Percentiles rank a stretch among this genome's conserved stretches.
Conservation (phyloP, 163 green algal genomes). For the Prototheca wickerhamii region DNA sequence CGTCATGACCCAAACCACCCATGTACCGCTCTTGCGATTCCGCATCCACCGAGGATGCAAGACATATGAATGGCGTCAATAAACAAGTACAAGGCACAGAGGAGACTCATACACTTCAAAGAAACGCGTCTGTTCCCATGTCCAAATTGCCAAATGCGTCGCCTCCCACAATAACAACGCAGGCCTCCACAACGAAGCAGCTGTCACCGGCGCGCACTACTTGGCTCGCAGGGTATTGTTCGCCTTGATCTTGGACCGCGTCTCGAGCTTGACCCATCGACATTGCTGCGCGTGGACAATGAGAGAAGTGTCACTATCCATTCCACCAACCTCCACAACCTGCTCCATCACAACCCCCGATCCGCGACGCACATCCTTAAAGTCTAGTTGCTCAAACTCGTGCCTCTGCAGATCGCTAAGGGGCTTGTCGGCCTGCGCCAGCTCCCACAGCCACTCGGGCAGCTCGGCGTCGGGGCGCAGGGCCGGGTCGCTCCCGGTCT, state of each 20-base stretch:
- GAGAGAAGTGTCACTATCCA: background rate
- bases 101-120: too few relatives aligned
- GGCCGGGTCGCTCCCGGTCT: constrained; percentile 23
- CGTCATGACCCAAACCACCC: too few relatives aligned
- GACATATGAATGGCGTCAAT: too few relatives aligned
- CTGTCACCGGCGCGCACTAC: background rate
- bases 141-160: too few relatives aligned
- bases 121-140: too few relatives aligned
- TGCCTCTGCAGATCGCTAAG: constrained; percentile 23
- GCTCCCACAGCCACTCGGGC: constrained; percentile 37
- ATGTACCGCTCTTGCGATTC: too few relatives aligned
- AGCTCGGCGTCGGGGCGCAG: constrained; percentile 23
- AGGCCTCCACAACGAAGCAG: background rate
- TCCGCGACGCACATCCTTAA: background rate
- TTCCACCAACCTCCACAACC: background rate
- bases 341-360: background rate
- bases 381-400: constrained; percentile 5
- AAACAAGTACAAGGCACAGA: too few relatives aligned
- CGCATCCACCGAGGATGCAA: too few relatives aligned
- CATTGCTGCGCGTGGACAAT: background rate
- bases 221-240: constrained; percentile 8
- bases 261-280: constrained; percentile 3
- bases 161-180: too few relatives aligned
- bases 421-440: constrained; percentile 20
- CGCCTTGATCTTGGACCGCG: constrained; percentile 1